Conservation (phyloP, 352 stramenopile genomes). For the Globisporangium solare region DNA sequence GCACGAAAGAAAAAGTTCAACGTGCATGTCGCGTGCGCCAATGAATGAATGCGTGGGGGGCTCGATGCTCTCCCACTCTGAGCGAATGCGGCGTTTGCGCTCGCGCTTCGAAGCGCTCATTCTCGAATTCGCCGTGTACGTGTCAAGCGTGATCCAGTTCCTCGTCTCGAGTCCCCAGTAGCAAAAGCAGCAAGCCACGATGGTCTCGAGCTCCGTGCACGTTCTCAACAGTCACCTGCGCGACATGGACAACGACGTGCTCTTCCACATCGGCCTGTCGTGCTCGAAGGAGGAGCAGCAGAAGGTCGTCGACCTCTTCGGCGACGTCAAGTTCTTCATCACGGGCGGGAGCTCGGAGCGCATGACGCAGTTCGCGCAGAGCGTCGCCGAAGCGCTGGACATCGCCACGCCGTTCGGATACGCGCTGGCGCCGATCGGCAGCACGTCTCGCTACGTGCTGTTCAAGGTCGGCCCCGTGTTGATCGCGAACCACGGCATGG, state of each 20-base stretch:
- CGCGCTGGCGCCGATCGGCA: slow-evolving; percentile 51
- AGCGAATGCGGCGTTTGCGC: not conserved
- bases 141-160: slow-evolving; percentile 1
- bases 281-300: slow-evolving; percentile 44
- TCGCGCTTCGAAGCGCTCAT: not conserved
- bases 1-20: slow-evolving; percentile 10
- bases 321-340: slow-evolving; percentile 78
- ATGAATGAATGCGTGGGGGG: not conserved
- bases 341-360: slow-evolving; percentile 67
- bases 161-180: not conserved
- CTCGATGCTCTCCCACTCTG: not conserved
- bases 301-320: slow-evolving; percentile 45
- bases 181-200: not conserved
- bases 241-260: slow-evolving; percentile 57
- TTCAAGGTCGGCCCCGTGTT: slow-evolving; percentile 82
- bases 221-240: slow-evolving; percentile 62
- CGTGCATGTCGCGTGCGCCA: slow-evolving; percentile 11
- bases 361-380: slow-evolving; percentile 67
- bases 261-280: slow-evolving; percentile 75
- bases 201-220: slow-evolving; percentile 17
- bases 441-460: slow-evolving; percentile 65
- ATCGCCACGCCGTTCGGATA: slow-evolving; percentile 68
- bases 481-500: slow-evolving; percentile 78
- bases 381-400: slow-evolving; percentile 45
- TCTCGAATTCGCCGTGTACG: slow-evolving; percentile 11